Evolutionary conservation across 352 stramenopile genomes (phyloP), one percentile per base, ranked within the genome.

Genomic region (Peronospora farinosa): DNA sequence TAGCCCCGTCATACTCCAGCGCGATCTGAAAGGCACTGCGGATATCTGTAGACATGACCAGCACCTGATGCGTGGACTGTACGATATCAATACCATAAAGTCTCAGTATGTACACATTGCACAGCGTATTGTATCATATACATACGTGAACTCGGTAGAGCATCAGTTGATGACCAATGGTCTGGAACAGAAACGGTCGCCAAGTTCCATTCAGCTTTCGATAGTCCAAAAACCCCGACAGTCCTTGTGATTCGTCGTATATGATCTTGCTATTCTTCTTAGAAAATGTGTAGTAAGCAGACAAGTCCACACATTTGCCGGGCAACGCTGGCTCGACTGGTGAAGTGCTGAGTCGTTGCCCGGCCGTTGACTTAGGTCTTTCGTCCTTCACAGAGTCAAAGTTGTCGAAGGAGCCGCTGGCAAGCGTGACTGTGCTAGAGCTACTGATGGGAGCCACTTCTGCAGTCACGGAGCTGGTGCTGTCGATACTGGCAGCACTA

Each of bases 181-280:
- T 89, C 64, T 89, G 78, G 55, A 89, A 89, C 21, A 89, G 67
- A 51, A 89, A 87, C 31, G 75, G 69, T 7, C 76, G 72, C 78
- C 78, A 89, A 21, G 71, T 74, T 27, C 78, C 78, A 33, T 89
- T 80, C 17, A 86, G 62, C 46, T 78, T 82, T 38, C 67, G 63
- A 52, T 89, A 87, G 39, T 89, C 78, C 7, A 89, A 59, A 21
- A 89, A 89, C 0, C 78, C 78, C 23, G 57, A 70, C n/a, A 70
- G 32, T 25, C 57, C 62, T 16, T 60, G 47, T 2, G 55, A 49
- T 37, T 86, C 71, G 23, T 88, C 74, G 7, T 63, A 58, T 4
- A 66, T 38, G 25, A 78, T 28, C 45, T 73, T 77, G 57, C 57
- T 76, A 43, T 54, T 72, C 41, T 66, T 63, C 36, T 60, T 64